Conservation (phyloP, 495 filamentous ascomycete genomes). For the Talaromyces liani region DNA sequence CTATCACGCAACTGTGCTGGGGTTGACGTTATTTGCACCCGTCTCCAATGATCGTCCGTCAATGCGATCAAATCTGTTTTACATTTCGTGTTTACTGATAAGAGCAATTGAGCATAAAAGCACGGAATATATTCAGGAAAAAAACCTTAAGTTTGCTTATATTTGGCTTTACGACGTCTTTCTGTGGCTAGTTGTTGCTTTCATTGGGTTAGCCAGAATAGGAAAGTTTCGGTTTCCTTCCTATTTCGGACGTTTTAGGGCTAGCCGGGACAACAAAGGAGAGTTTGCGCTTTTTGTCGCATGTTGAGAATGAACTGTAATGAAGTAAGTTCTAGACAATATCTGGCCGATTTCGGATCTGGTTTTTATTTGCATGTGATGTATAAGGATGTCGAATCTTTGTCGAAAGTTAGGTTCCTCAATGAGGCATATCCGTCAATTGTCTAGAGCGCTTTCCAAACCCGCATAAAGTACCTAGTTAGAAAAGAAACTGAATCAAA, state of each 20-base stretch:
- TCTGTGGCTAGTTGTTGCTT: not conserved
- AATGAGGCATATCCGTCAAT: not conserved
- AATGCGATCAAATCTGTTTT: not conserved
- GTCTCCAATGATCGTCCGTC: not conserved
- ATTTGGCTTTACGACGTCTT: too few species aligned
- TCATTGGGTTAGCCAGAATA: not conserved
- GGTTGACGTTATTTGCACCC: slow-evolving; percentile 6
- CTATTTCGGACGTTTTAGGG: not conserved
- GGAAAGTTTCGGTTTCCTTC: not conserved
- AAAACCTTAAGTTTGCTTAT: too few species aligned
- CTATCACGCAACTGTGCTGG: slow-evolving; percentile 1
- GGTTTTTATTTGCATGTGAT: not conserved
- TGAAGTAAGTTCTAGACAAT: not conserved
- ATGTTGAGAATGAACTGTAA: not conserved
- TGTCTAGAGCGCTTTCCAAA: not conserved
- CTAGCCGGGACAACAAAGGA: not conserved
- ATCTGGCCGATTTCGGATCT: not conserved
- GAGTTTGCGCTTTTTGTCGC: not conserved
- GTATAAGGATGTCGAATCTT: too few species aligned
- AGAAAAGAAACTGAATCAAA: not conserved
- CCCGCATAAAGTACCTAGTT: not conserved
- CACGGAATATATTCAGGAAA: too few species aligned
- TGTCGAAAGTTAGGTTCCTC: not conserved
- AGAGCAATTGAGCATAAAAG: not conserved
- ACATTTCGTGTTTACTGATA: not conserved